Conservation (phyloP, 1,139 yeast species). For the Taphrina populina region DNA sequence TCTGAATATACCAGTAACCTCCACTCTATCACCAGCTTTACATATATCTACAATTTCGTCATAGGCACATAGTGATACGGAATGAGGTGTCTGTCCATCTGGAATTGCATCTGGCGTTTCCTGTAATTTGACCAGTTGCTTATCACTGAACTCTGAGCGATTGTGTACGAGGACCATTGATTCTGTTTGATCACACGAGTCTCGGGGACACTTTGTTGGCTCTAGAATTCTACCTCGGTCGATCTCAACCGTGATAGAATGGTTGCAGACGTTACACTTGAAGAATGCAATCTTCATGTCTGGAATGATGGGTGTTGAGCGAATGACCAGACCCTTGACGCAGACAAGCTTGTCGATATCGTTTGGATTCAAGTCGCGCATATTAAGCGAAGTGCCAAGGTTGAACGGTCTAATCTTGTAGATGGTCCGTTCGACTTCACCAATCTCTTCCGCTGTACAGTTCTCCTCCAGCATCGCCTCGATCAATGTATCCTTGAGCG, state of each 20-base stretch:
- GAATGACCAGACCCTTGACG: constrained; percentile 83
- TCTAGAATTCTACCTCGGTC: constrained; percentile 94
- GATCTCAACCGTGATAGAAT: constrained; percentile 84
- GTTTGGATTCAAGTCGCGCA: constrained; percentile 86
- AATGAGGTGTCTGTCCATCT: constrained; percentile 98
- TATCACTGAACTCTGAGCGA: constrained; percentile 88
- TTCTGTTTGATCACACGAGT: constrained; percentile 76
- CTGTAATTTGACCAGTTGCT: constrained; percentile 88
- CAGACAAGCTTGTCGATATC: constrained; percentile 92
- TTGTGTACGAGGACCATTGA: constrained; percentile 91
- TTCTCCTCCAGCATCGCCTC: constrained; percentile 62
- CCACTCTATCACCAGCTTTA: constrained; percentile 95
- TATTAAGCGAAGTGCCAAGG: constrained; percentile 54
- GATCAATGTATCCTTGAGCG: constrained; percentile 85
- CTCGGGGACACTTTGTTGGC: constrained; percentile 89
- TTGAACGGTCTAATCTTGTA: constrained; percentile 84
- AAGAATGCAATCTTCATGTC: constrained; percentile 98
- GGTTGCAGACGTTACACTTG: constrained; percentile 93
- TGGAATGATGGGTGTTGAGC: constrained; percentile 90
- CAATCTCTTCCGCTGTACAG: constrained; percentile 43
- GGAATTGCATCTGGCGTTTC: constrained; percentile 99
- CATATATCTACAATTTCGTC: constrained; percentile 94
- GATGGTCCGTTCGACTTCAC: constrained; percentile 55
- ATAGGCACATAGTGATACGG: constrained; percentile 88
- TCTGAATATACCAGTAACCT: constrained; percentile 92